A percentile compares a stretch with the other conserved stretches of the same genome.
These are phyloP conservation scores for Boletus sp. DNA, from an alignment of 768 basidiomycete species.

Conservation along the genomic window DNA sequence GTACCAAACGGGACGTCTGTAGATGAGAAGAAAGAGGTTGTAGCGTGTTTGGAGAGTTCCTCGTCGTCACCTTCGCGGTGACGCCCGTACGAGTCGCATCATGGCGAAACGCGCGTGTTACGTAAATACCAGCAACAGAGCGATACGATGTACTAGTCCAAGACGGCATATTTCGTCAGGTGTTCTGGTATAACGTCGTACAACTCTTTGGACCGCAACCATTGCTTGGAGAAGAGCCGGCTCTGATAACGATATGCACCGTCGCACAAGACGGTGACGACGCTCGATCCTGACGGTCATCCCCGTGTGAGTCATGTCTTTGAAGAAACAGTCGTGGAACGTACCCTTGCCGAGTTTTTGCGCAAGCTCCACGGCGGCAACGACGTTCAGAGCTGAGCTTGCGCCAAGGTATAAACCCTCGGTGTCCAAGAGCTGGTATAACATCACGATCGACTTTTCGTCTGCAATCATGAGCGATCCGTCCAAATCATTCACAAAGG, in stretches of 20 bases:
- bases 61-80: background rate
- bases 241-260: conserved; percentile 98
- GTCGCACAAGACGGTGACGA: conserved; percentile 90
- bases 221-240: conserved; percentile 89
- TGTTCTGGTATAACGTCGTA: conserved; percentile 76
- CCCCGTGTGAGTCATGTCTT: background rate
- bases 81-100: background rate
- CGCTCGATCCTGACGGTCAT: conserved; percentile 58
- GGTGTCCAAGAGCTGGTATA: conserved; percentile 87
- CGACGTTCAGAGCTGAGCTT: conserved; percentile 91
- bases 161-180: conserved; percentile 85
- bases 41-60: background rate
- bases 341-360: conserved; percentile 79
- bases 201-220: conserved; percentile 82
- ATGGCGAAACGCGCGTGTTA: background rate
- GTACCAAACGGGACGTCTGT: background rate
- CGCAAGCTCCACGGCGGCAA: conserved; percentile 88
- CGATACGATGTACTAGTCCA: conserved; percentile 49
- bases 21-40: background rate
- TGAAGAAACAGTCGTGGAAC: background rate
- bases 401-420: conserved; percentile 96
- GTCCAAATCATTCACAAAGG: conserved; percentile 71
- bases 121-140: background rate
- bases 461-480: conserved; percentile 89
- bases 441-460: conserved; percentile 86